Evolutionary conservation across 202 grass and related monocot species (phyloP), one percentile per base, ranked within the genome.

Genomic region (Zoysia matrella): DNA sequence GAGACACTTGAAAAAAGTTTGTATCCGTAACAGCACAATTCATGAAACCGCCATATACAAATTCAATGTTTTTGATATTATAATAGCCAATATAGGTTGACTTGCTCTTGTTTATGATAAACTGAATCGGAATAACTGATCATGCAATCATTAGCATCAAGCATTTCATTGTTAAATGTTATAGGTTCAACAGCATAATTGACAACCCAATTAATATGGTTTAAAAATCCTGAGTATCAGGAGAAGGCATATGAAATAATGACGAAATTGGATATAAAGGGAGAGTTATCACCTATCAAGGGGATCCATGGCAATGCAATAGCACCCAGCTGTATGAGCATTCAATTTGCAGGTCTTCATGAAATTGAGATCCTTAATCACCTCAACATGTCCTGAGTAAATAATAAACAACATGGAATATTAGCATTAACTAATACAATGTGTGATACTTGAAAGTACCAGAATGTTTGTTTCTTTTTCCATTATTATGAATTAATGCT

Each of bases 291-390:
- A 99, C 96, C 96, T 93, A 92, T 94, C 96, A 66, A 93, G 73
- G 69, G 96, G 96, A 90, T 99, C 96, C 82, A 96, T 91, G 62
- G 91, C 89, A 69, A 99, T 99, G 72, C 96, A 99, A 90, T 99
- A 99, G 81, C 96, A 99, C 45, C 96, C 96, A 60, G 96, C 91
- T 82, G 96, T 99, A 78, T 99, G 96, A 85, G 96, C 93, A 79
- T 93, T 88, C 84, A 99, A 88, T 85, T 91, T 99, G 71, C 89
- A 89, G 46, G 72, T 80, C 78, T 80, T 67, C 67, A 89, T 74
- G 78, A 95, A 84, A 45, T 93, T 90, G 83, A 93, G 91, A 84
- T 99, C 91, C 65, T 87, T 86, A 63, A 99, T 62, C 42, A 99
- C 96, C 48, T 99, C 93, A 79, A 99, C 86, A 50, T 90, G 80